These are phyloP conservation scores for Trametes pubescens DNA, from an alignment of 1,284 basidiomycete species.

Conservation along the genomic window DNA sequence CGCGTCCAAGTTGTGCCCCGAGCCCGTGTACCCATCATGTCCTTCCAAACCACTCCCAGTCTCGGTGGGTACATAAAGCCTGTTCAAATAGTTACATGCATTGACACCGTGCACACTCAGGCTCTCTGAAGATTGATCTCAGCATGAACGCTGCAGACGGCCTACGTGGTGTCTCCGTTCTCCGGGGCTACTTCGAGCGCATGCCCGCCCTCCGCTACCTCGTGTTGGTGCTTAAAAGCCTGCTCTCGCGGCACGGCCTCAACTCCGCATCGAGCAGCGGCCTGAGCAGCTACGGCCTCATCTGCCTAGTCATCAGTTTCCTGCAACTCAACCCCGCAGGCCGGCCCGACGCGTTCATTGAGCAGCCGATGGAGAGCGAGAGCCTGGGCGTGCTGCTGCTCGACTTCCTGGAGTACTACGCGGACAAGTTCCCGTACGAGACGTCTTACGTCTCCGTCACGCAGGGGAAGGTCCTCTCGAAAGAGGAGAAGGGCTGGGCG, in stretches of 20 bases:
- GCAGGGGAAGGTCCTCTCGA: slow-evolving; percentile 46
- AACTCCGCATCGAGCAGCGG: slow-evolving; percentile 80
- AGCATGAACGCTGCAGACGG: slow-evolving; percentile 75
- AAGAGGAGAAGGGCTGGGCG: slow-evolving; percentile 48
- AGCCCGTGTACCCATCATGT: slow-evolving; percentile 68
- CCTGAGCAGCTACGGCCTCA: slow-evolving; percentile 78
- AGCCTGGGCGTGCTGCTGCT: slow-evolving; percentile 54
- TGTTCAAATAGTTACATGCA: neutral
- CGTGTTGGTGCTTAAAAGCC: slow-evolving; percentile 75
- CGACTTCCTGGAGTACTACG: slow-evolving; percentile 58
- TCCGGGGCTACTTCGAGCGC: slow-evolving; percentile 63
- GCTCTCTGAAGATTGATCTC: slow-evolving; percentile 71
- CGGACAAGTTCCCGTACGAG: slow-evolving; percentile 51
- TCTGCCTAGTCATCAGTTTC: slow-evolving; percentile 78
- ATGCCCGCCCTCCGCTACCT: slow-evolving; percentile 74
- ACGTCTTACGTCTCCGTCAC: slow-evolving; percentile 52
- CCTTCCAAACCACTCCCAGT: slow-evolving; percentile 59
- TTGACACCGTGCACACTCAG: slow-evolving; percentile 43
- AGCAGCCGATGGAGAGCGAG: slow-evolving; percentile 48
- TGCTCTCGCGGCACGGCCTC: slow-evolving; percentile 70
- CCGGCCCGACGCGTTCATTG: slow-evolving; percentile 42
- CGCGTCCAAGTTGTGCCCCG: slow-evolving; percentile 58
- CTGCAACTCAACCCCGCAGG: slow-evolving; percentile 61
- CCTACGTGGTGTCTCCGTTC: slow-evolving; percentile 62
- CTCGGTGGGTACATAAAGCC: slow-evolving; percentile 32